Evolutionary conservation across 345 rosid genomes (phyloP).

Genomic region (Schrenkiella parvula): DNA sequence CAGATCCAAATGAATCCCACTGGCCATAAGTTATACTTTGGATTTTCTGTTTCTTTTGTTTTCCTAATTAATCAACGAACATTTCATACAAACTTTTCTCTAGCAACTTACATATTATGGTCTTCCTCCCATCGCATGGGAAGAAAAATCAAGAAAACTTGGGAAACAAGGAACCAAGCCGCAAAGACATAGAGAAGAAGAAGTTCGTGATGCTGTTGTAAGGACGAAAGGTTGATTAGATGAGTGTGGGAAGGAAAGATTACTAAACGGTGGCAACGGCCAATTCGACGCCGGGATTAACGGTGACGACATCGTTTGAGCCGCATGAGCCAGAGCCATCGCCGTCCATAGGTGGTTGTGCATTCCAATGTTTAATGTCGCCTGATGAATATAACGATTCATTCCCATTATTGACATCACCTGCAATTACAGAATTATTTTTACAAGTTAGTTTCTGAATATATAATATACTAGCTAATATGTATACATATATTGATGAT

Average conservation of each 20-base stretch:
- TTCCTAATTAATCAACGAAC: neutral
- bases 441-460: slow-evolving; percentile 3
- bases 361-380: slow-evolving; percentile 6
- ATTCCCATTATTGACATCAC: slow-evolving; percentile 23
- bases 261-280: slow-evolving; percentile 3
- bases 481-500: neutral
- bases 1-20: neutral
- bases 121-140: slow-evolving; percentile 1
- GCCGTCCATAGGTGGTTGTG: slow-evolving; percentile 5
- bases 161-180: slow-evolving; percentile 15
- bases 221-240: neutral
- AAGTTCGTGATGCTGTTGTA: slow-evolving; percentile 6
- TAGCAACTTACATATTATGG: slow-evolving; percentile 5
- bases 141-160: neutral
- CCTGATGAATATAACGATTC: slow-evolving; percentile 14
- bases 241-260: slow-evolving; percentile 1
- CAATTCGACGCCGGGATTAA: neutral
- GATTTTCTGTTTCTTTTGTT: neutral
- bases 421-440: neutral
- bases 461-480: neutral
- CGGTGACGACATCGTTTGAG: neutral
- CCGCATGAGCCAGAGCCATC: slow-evolving; percentile 9
- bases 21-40: neutral
- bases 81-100: neutral
- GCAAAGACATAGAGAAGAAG: slow-evolving; percentile 7